Evolutionary conservation across 2,329 filamentous ascomycete genomes (phyloP).

Genomic region (Dactylella cylindrospora): DNA sequence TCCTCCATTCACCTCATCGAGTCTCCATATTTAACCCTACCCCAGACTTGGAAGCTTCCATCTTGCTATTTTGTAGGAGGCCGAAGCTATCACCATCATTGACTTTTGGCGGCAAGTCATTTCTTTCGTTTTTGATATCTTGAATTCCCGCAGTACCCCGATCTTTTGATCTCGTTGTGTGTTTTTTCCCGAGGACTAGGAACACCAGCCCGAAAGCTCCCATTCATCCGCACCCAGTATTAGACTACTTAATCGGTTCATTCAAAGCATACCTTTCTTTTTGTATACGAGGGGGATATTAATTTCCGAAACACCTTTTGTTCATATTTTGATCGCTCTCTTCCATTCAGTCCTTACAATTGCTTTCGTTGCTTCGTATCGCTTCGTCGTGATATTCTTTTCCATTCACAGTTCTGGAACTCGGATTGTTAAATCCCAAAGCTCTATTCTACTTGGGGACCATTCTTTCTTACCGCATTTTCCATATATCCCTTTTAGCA

Average conservation of each 20-base stretch:
- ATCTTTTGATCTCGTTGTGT: conserved; percentile 2
- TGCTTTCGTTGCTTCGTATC: too few species aligned
- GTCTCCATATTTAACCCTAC: too few species aligned
- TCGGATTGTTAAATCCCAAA: too few species aligned
- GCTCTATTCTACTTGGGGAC: too few species aligned
- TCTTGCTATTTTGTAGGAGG: conserved; percentile 8
- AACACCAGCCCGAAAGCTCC: conserved; percentile 21
- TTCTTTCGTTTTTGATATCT: conserved; percentile 32
- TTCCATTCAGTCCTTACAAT: too few species aligned
- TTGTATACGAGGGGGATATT: conserved; percentile 33
- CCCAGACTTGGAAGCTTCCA: conserved; percentile 9
- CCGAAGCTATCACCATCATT: conserved; percentile 16
- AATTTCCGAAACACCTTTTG: conserved; percentile 37
- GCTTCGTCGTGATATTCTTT: too few species aligned
- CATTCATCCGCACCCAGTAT: conserved; percentile 25
- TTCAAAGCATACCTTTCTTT: background rate
- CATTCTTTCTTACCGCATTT: too few species aligned
- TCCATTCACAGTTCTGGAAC: too few species aligned
- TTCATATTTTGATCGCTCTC: too few species aligned
- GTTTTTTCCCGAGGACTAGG: conserved; percentile 30
- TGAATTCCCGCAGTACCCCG: conserved; percentile 34
- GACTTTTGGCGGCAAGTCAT: conserved; percentile 25
- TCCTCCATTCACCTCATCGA: conserved; percentile 13
- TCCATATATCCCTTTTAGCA: too few species aligned
- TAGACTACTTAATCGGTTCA: background rate